Evolutionary conservation across 164 flowering plant species (phyloP).

Genomic region (Umbellularia californica): DNA sequence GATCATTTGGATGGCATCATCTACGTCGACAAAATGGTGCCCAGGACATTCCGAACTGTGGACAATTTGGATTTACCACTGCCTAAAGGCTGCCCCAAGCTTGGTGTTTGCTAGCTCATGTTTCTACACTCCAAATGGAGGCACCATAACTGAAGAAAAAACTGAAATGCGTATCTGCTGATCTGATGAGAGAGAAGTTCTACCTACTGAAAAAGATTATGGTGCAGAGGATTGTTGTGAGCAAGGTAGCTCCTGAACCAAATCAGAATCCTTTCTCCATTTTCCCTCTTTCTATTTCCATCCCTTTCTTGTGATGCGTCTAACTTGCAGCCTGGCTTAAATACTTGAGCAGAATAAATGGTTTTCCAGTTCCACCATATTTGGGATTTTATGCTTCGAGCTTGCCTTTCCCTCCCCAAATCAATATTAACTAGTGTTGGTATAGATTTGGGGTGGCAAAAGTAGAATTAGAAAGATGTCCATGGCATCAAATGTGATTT

Average conservation of each 20-base stretch:
- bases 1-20: constrained; percentile 91
- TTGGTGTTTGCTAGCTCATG: constrained; percentile 39
- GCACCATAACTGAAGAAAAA: not conserved
- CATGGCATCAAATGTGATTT: no score
- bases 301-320: not conserved
- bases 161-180: no score
- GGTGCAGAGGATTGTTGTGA: not conserved
- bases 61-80: constrained; percentile 87
- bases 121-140: not conserved
- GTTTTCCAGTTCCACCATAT: not conserved
- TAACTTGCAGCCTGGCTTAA: not conserved
- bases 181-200: not conserved
- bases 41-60: constrained; percentile 66
- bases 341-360: not conserved
- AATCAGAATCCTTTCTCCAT: not conserved
- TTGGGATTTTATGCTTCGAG: no score
- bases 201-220: not conserved
- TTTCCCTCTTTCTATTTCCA: not conserved
- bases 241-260: not conserved
- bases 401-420: no score
- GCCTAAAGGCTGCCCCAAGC: constrained; percentile 64
- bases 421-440: no score
- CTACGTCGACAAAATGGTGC: constrained; percentile 83
- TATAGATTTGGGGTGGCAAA: no score
- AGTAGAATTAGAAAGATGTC: no score